phyloP scores from a whole-genome alignment of 257 asterid species.

The Solanum ossicruentum region DNA sequence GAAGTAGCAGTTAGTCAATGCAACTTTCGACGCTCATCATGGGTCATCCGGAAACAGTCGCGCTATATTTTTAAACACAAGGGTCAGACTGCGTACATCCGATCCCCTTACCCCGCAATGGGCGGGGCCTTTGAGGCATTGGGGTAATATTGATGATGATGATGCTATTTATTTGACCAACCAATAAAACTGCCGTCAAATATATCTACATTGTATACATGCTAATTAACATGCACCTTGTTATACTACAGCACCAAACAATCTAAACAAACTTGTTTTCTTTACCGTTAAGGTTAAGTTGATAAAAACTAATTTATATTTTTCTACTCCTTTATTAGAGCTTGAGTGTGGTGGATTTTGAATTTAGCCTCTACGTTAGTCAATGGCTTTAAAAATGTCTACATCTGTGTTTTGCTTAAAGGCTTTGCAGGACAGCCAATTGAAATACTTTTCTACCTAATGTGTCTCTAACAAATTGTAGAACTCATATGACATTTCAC shows the following conservation, averaged over 20 bases:
- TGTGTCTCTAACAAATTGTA: conserved; percentile 4
- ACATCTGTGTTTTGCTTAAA: conserved; percentile 33
- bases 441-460: conserved; percentile 23
- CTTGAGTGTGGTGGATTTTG: conserved; percentile 10
- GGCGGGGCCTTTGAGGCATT: no score
- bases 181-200: neutral
- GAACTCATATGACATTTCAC: neutral
- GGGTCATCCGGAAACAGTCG: no score
- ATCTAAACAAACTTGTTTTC: neutral
- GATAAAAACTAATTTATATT: neutral
- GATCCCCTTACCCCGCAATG: no score
- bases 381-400: conserved; percentile 16
- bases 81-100: no score
- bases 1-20: no score
- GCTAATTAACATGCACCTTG: neutral
- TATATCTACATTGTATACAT: neutral
- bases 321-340: conserved; percentile 2
- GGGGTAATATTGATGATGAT: no score
- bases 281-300: conserved; percentile 12
- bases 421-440: conserved; percentile 26
- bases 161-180: no score
- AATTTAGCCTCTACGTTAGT: conserved; percentile 26
- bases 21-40: no score
- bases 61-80: no score
- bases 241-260: neutral